Evolutionary conservation across 2,329 filamentous ascomycete genomes (phyloP).

Genomic region (Aspergillus ibericus): DNA sequence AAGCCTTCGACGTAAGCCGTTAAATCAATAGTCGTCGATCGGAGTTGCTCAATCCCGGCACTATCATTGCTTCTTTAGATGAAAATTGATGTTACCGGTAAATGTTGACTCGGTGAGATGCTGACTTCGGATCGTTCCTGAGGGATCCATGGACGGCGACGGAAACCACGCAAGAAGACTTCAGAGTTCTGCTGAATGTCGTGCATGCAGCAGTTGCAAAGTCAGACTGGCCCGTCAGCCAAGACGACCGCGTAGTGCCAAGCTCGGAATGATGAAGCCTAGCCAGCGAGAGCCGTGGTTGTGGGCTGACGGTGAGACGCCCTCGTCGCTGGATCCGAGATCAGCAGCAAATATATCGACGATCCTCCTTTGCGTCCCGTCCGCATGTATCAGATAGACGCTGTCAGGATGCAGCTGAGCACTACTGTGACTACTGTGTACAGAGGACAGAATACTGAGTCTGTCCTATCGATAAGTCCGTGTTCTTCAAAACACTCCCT

Average conservation of each 20-base stretch:
- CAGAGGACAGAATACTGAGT: too few species aligned
- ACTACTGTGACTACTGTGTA: too few species aligned
- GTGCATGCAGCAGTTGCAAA: neutral
- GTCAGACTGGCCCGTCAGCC: neutral
- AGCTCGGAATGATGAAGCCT: conserved; percentile 13
- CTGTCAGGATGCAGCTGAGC: too few species aligned
- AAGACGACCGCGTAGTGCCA: conserved; percentile 1
- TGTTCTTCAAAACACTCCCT: too few species aligned
- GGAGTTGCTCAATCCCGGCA: neutral
- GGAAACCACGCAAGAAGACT: neutral
- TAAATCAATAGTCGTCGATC: neutral
- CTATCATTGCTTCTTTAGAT: neutral
- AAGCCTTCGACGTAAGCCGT: neutral
- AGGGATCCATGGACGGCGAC: neutral
- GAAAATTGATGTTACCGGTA: neutral
- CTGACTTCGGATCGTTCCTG: neutral
- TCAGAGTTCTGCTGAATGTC: neutral
- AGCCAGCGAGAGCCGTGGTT: neutral
- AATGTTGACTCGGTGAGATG: neutral
- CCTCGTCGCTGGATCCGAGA: neutral
- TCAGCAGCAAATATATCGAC: neutral
- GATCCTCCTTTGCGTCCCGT: neutral
- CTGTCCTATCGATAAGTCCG: too few species aligned
- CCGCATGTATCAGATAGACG: conserved; percentile 8
- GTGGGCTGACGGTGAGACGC: neutral